Base-by-base conservation (phyloP, 2,329 filamentous ascomycete genomes). In the Scedosporium dehoogii region DNA sequence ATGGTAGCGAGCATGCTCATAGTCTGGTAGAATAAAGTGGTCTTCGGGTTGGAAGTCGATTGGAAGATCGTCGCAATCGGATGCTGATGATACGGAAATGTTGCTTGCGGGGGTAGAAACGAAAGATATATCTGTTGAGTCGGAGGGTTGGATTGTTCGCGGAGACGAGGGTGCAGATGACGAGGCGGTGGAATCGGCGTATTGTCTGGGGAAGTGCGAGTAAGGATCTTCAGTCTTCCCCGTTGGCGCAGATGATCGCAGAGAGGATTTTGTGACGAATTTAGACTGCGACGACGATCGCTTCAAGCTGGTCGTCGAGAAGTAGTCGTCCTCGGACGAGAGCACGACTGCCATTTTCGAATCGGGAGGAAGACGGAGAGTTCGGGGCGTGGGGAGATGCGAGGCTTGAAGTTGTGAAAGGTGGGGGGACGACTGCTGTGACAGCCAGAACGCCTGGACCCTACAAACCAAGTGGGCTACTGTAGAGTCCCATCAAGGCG, bases 21-120 rank as follows among this genome's bases (percentile, higher is more conserved):
- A 79, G 9, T 77, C 73, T 0, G 79, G 75, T 4, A 82, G 69
- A 60, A 76, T 71, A 56, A 81, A 77, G 60, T 76, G 75, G 53
- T 84, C 80, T 44, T 81, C 77, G 44, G 77, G 72, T 4, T 71
- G 68, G 21, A 73, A 71, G 64, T 81, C 75, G 56, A 79, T 73
- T 51, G 76, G 71, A 62, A 82, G 73, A 55, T 81, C 78, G 59
- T 85, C 82, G 68, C 77, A 81, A 63, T 83, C 81, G 57, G 80
- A 83, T 62, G 83, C 80, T 57, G 80, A 83, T 62, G 83, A 80
- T 62, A 88, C 74, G 12, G 85, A 88, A 62, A 87, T 73, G 67
- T 82, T 87, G 68, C 84, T 86, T 18, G 82, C 81, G 4, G 85
- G 82, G 3, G 85, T 89, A 2, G 86, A 88, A 25, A 79, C 78